Evolutionary conservation across 306 rosid genomes (phyloP).

Genomic region (Medicago lupulina): DNA sequence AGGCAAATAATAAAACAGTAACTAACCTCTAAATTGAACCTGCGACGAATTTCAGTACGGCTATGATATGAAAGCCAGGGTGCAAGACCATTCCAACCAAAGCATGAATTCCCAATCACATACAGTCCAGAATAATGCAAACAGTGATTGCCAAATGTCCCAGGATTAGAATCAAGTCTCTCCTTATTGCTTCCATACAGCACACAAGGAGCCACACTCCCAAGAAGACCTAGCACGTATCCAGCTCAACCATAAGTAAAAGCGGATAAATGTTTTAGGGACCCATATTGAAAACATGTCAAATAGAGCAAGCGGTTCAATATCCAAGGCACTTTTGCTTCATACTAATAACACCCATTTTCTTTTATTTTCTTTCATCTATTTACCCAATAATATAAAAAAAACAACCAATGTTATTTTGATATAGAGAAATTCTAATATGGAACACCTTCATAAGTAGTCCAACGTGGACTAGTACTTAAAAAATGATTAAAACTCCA

Average conservation of each 20-base stretch:
- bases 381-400: background rate
- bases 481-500: too few species aligned
- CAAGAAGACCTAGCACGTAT: slow-evolving; percentile 78
- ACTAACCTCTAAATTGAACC: slow-evolving; percentile 93
- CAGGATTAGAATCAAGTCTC: slow-evolving; percentile 75
- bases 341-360: background rate
- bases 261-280: background rate
- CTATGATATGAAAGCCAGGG: slow-evolving; percentile 80
- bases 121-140: slow-evolving; percentile 75
- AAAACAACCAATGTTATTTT: slow-evolving; percentile 13
- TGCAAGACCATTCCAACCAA: slow-evolving; percentile 84
- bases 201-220: slow-evolving; percentile 95
- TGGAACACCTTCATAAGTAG: too few species aligned
- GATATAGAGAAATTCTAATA: background rate
- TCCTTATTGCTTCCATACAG: slow-evolving; percentile 92
- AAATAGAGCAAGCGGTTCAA: background rate
- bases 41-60: slow-evolving; percentile 83
- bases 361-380: background rate
- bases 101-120: slow-evolving; percentile 70
- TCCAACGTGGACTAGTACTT: too few species aligned
- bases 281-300: slow-evolving; percentile 4
- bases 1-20: slow-evolving; percentile 12
- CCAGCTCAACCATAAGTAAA: slow-evolving; percentile 27
- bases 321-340: background rate
- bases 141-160: slow-evolving; percentile 79